Conservation (phyloP, 1,284 basidiomycete genomes). For the Ganoderma lingzhi region DNA sequence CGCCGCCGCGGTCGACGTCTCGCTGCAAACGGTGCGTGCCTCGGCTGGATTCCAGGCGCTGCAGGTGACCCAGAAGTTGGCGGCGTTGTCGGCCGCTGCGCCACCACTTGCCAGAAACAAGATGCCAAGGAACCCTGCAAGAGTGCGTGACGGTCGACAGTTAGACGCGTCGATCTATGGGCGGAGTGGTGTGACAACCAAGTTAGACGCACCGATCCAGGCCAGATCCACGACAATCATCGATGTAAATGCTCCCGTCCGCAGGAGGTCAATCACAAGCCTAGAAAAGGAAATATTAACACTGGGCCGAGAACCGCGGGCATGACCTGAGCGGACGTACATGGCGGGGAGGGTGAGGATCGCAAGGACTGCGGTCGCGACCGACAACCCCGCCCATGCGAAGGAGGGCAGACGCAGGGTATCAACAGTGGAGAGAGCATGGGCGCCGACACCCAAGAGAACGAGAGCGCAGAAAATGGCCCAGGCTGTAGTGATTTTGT, state of each 20-base stretch:
- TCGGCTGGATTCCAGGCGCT: conserved; percentile 15
- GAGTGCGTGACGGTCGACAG: background rate
- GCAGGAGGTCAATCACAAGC: conserved; percentile 32
- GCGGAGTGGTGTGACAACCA: too few relatives aligned
- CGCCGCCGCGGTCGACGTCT: conserved; percentile 27
- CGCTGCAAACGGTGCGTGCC: conserved; percentile 23
- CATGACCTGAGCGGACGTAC: conserved; percentile 24
- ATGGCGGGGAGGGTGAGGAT: conserved; percentile 34
- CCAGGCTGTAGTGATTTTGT: conserved; percentile 12
- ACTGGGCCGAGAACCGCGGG: background rate
- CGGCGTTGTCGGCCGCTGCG: conserved; percentile 23
- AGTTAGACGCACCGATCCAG: conserved; percentile 33
- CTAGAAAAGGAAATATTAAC: conserved; percentile 14
- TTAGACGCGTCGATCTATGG: background rate
- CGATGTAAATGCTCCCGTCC: conserved; percentile 36
- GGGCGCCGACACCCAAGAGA: conserved; percentile 28
- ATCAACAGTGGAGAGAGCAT: conserved; percentile 17
- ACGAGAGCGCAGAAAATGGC: conserved; percentile 20
- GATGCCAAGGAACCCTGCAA: conserved; percentile 30
- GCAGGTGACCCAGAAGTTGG: conserved; percentile 27
- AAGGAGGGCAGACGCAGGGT: conserved; percentile 23
- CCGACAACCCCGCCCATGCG: conserved; percentile 33
- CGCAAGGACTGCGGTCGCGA: conserved; percentile 34
- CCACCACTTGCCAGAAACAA: conserved; percentile 31
- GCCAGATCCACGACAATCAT: conserved; percentile 38